Conservation (phyloP, 306 rosid genomes). For the Glycyrrhiza uralensis region DNA sequence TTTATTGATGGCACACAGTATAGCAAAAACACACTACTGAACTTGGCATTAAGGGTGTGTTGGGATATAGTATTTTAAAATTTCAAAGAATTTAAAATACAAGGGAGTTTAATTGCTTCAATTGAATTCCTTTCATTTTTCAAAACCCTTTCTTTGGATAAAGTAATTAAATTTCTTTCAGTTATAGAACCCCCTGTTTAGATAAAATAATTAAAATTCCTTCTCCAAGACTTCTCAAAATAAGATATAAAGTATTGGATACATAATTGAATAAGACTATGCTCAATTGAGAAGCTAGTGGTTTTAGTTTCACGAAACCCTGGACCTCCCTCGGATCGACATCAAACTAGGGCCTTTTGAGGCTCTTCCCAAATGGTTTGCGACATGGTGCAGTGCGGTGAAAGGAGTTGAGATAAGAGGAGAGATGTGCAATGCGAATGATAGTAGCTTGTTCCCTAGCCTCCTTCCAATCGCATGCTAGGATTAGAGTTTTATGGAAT, state of each 20-base stretch:
- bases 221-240: background rate
- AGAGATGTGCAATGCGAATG: too few relatives aligned
- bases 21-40: constrained; percentile 15
- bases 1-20: background rate
- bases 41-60: background rate
- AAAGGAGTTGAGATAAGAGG: too few relatives aligned
- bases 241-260: background rate
- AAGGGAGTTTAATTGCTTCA: background rate
- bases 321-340: too few relatives aligned
- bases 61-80: background rate
- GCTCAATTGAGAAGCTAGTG: background rate
- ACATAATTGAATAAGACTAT: background rate
- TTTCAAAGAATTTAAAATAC: background rate
- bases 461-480: too few relatives aligned
- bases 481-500: too few relatives aligned
- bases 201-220: background rate
- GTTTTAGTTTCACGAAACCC: too few relatives aligned
- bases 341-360: too few relatives aligned
- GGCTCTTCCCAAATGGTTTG: too few relatives aligned
- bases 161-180: background rate
- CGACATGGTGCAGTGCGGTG: too few relatives aligned
- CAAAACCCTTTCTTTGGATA: background rate
- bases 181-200: background rate
- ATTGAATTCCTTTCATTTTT: background rate
- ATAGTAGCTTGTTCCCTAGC: too few relatives aligned